Evolutionary conservation across 805 yeast genomes (phyloP).

Genomic region (Candida broadrunensis): DNA sequence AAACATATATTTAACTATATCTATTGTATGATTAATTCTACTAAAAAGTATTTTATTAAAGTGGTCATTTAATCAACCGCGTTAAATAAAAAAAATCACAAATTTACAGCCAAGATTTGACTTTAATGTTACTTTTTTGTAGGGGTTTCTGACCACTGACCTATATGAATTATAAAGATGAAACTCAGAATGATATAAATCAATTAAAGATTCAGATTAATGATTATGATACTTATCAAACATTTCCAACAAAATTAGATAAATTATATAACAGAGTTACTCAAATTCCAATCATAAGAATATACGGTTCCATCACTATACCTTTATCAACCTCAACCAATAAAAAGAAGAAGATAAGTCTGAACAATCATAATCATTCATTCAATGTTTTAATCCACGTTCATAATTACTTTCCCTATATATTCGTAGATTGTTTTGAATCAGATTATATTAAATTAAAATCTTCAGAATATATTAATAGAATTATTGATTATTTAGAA

Average conservation of each 20-base stretch:
- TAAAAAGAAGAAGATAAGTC: conserved; percentile 1
- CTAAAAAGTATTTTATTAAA: no score
- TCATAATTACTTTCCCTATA: conserved; percentile 82
- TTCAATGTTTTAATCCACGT: conserved; percentile 55
- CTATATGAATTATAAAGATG: no score
- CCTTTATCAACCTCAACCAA: conserved; percentile 4
- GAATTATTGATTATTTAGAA: conserved; percentile 46
- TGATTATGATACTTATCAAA: conserved; percentile 63
- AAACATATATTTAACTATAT: no score
- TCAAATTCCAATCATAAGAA: conserved; percentile 71
- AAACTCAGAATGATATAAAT: no score
- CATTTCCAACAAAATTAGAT: conserved; percentile 55
- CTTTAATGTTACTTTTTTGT: no score
- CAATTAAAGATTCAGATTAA: conserved; percentile 50
- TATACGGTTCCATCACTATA: conserved; percentile 68
- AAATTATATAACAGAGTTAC: conserved; percentile 30
- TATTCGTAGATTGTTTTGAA: conserved; percentile 63
- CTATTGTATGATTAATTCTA: no score
- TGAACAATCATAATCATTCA: conserved; percentile 3
- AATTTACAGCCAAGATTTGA: no score
- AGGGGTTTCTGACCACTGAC: no score
- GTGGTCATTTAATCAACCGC: no score
- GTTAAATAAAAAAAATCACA: no score
- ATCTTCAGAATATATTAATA: conserved; percentile 17
- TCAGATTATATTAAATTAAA: conserved; percentile 9